phyloP scores from a whole-genome alignment of 2,329 filamentous ascomycete species.

The Colletotrichum somersetense region DNA sequence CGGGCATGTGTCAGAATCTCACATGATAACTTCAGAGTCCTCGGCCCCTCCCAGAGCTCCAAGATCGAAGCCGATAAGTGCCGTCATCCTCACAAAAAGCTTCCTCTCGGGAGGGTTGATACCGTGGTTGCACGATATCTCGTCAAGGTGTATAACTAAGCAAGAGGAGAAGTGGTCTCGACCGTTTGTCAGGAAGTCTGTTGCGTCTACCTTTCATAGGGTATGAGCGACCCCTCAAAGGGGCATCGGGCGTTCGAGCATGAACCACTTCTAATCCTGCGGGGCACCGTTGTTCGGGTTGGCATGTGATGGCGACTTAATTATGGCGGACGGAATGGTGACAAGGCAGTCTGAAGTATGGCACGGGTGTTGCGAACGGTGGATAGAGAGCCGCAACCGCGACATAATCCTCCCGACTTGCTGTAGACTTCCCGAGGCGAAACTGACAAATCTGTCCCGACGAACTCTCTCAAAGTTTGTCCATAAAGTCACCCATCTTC shows the following conservation, averaged over 20 bases:
- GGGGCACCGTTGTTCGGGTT: conserved; percentile 4
- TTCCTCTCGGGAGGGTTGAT: not conserved
- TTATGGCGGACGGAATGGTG: not conserved
- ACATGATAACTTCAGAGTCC: conserved; percentile 5
- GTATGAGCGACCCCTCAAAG: conserved; percentile 6
- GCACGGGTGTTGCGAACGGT: not conserved
- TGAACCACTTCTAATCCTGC: conserved; percentile 21
- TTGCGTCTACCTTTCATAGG: conserved; percentile 16
- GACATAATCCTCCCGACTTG: conserved; percentile 13
- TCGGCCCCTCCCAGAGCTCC: not conserved
- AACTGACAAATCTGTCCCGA: conserved; percentile 33
- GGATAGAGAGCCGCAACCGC: conserved; percentile 24
- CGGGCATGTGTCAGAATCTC: not conserved
- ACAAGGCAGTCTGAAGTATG: not conserved
- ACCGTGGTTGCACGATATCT: not conserved
- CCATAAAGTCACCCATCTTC: not conserved
- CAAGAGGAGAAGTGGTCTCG: not conserved
- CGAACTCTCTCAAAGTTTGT: conserved; percentile 27
- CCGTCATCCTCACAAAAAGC: conserved; percentile 7
- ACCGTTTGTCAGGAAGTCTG: conserved; percentile 8
- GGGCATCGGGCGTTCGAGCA: conserved; percentile 7
- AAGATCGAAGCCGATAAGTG: not conserved
- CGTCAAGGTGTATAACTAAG: not conserved
- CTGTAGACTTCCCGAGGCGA: conserved; percentile 36
- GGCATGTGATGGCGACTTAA: conserved; percentile 29